Percentiles rank a stretch among this genome's conserved stretches.
phyloP scores from a whole-genome alignment of 371 early-diverging fungal species.

The Capniomyces stellatus region DNA sequence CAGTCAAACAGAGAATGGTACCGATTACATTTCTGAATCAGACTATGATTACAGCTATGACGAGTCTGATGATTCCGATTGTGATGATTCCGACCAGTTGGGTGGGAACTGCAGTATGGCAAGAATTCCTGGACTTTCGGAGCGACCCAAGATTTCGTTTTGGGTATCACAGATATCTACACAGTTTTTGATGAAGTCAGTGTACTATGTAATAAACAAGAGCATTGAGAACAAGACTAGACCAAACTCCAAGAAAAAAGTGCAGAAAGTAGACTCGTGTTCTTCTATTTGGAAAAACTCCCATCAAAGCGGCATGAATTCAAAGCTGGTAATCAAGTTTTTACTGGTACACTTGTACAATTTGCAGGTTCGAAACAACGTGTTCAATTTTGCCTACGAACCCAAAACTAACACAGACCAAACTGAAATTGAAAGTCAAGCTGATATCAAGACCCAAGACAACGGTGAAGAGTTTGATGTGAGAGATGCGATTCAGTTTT shows the following conservation, averaged over 20 bases:
- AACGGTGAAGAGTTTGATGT: background rate
- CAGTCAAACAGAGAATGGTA: too few relatives aligned
- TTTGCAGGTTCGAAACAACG: background rate
- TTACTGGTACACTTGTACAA: background rate
- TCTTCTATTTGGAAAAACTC: too few relatives aligned
- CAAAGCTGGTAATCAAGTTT: background rate
- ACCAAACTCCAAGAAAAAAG: background rate
- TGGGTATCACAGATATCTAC: background rate
- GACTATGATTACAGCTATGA: background rate
- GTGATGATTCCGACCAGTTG: background rate
- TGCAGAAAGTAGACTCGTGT: background rate
- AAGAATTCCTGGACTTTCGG: background rate
- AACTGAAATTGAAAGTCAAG: background rate
- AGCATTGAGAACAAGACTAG: background rate
- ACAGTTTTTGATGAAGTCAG: background rate
- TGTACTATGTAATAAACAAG: background rate
- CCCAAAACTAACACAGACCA: too few relatives aligned
- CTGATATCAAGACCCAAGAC: background rate
- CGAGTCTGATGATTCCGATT: background rate
- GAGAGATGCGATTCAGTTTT: too few relatives aligned
- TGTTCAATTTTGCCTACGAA: background rate
- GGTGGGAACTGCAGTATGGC: background rate
- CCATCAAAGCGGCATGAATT: too few relatives aligned
- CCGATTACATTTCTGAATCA: too few relatives aligned
- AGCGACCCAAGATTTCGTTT: constrained; percentile 1